Evolutionary conservation across 2,329 filamentous ascomycete genomes (phyloP).

Genomic region (Curvularia verruculosa): DNA sequence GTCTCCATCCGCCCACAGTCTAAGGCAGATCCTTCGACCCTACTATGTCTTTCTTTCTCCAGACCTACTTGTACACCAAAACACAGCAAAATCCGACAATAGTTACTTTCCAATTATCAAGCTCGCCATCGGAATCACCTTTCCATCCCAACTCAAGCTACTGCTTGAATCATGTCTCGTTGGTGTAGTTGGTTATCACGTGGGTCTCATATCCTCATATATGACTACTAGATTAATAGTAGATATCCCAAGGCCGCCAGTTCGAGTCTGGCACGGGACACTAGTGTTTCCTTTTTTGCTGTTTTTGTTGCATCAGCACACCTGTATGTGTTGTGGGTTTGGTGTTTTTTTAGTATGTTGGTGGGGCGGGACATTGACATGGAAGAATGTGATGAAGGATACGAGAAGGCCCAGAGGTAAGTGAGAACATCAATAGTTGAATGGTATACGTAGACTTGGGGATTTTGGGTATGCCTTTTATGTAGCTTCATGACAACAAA

Average conservation of each 20-base stretch:
- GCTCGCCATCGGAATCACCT: constrained; percentile 4
- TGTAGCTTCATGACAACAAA: too few relatives aligned
- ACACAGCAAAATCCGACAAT: too few relatives aligned
- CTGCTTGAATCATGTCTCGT: constrained; percentile 9
- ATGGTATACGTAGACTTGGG: too few relatives aligned
- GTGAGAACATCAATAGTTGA: not conserved
- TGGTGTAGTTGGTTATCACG: constrained; percentile 21
- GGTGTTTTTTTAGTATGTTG: not conserved
- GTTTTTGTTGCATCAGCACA: too few relatives aligned
- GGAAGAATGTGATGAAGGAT: not conserved
- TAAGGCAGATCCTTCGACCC: not conserved
- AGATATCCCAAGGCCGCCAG: constrained; percentile 18
- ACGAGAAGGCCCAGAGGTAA: not conserved
- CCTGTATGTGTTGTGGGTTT: too few relatives aligned
- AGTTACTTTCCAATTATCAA: not conserved
- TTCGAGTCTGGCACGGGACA: constrained; percentile 17
- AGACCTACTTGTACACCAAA: not conserved
- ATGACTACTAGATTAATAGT: constrained; percentile 4
- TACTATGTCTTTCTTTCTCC: too few relatives aligned
- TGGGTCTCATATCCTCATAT: constrained; percentile 15
- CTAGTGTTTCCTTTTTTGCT: constrained; percentile 5
- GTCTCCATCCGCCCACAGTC: not conserved
- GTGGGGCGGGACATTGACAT: not conserved
- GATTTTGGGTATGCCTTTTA: too few relatives aligned
- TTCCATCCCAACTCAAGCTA: constrained; percentile 2